Conservation (phyloP, 805 yeast genomes). For the Wickerhamomyces hampshirensis region DNA sequence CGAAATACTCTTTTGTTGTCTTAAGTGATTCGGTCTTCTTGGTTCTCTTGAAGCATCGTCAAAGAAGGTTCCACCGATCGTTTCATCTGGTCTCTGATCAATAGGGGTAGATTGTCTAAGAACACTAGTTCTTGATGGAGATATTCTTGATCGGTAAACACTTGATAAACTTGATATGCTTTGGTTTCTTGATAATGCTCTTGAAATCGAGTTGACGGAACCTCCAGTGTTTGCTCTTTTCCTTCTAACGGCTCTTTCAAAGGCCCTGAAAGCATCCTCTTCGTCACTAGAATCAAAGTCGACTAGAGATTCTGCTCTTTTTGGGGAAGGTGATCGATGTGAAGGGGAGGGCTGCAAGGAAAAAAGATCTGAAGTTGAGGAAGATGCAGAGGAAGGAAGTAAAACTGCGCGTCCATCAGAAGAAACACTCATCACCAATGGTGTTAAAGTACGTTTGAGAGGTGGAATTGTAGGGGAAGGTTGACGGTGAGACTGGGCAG, state of each 20-base stretch:
- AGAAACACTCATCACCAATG: conserved; percentile 15
- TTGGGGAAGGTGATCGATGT: conserved; percentile 25
- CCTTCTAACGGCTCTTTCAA: conserved; percentile 21
- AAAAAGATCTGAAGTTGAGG: conserved; percentile 21
- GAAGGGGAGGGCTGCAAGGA: conserved; percentile 7
- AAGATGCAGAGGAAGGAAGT: conserved; percentile 20
- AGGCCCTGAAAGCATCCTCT: conserved; percentile 23
- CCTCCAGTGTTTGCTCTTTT: conserved; percentile 24
- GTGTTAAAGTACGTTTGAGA: conserved; percentile 11
- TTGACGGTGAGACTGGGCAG: conserved; percentile 1
- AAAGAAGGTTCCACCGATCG: conserved; percentile 16
- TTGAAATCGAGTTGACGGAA: conserved; percentile 13
- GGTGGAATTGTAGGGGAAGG: conserved; percentile 3
- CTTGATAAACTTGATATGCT: conserved; percentile 22
- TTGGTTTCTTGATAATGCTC: conserved; percentile 18
- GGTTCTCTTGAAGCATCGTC: conserved; percentile 15
- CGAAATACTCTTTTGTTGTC: conserved; percentile 15
- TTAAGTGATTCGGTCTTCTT: conserved; percentile 10
- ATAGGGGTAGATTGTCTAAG: conserved; percentile 19
- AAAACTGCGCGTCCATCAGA: conserved; percentile 14
- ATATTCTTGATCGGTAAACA: conserved; percentile 12
- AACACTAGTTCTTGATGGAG: conserved; percentile 20
- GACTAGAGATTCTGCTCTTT: conserved; percentile 16
- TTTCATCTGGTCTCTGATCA: conserved; percentile 6
- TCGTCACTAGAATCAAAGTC: conserved; percentile 12